A percentile compares a stretch with the other conserved stretches of the same genome.
These are phyloP conservation scores for Noccaea bulbosa DNA, from an alignment of 345 rosid species.

Conservation along the genomic window DNA sequence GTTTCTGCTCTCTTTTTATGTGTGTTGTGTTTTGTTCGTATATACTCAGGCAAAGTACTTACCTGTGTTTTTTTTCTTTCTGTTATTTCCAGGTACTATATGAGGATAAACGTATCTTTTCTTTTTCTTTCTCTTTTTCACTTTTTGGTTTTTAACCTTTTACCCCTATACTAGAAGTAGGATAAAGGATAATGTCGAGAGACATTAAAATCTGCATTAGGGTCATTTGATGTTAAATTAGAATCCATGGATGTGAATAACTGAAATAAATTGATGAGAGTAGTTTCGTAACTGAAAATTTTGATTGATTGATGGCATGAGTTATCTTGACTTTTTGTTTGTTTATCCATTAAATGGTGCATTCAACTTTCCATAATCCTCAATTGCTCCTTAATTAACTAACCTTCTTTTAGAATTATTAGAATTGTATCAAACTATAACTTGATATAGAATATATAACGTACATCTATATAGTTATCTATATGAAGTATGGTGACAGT, in stretches of 20 bases:
- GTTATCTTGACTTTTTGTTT: constrained; percentile 7
- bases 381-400: background rate
- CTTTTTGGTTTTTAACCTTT: constrained; percentile 21
- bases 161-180: background rate
- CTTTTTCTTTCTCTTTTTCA: background rate
- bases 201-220: background rate
- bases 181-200: background rate
- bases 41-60: constrained; percentile 39
- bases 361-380: background rate
- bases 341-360: background rate
- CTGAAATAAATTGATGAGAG: background rate
- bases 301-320: constrained; percentile 18
- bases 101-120: constrained; percentile 32
- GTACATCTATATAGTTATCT: background rate
- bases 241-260: no score
- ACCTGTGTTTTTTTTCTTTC: constrained; percentile 35
- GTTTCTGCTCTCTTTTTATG: constrained; percentile 24
- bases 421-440: background rate
- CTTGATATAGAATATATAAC: background rate
- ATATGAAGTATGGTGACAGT: background rate
- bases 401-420: background rate
- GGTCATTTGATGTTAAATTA: no score
- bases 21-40: constrained; percentile 29
- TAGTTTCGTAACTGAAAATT: constrained; percentile 11
- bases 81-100: constrained; percentile 49